Conservation (phyloP, 2,329 filamentous ascomycete species). For the Fulvia fulva region DNA sequence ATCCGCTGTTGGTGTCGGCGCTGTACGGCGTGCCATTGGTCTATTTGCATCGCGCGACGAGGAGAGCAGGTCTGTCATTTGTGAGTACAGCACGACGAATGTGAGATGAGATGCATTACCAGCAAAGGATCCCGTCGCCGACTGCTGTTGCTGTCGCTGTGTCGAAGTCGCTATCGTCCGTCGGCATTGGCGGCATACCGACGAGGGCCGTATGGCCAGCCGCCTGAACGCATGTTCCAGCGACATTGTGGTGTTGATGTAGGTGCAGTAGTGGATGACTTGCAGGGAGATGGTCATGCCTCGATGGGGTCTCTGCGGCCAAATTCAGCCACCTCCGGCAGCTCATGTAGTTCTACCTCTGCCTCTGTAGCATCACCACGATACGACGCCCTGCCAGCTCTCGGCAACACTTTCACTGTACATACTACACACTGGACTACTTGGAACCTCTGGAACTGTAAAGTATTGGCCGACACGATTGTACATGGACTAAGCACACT, state of each 20-base stretch:
- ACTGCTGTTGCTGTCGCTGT: slow-evolving; percentile 21
- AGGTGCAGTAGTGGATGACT: neutral
- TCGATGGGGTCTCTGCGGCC: neutral
- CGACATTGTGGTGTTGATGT: slow-evolving; percentile 24
- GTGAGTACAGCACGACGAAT: neutral
- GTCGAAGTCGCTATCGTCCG: slow-evolving; percentile 21
- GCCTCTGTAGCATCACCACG: neutral
- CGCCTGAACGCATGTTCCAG: slow-evolving; percentile 28
- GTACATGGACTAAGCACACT: slow-evolving; percentile 4
- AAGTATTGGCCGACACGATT: neutral
- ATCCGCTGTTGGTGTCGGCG: neutral
- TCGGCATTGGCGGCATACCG: slow-evolving; percentile 28
- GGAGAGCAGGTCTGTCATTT: neutral
- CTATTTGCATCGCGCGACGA: neutral
- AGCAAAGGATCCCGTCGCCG: slow-evolving; percentile 24
- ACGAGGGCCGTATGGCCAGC: slow-evolving; percentile 23
- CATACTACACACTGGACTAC: slow-evolving; percentile 6
- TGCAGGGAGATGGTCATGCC: neutral
- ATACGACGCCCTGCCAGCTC: neutral
- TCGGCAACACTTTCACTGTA: slow-evolving; percentile 2
- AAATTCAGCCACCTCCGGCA: neutral
- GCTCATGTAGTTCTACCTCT: neutral
- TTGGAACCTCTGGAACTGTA: neutral
- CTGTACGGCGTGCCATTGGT: neutral
- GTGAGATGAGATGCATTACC: slow-evolving; percentile 15